Evolutionary conservation across 371 early-diverging fungal genomes (phyloP).

Genomic region (Haplosporangium sp.): DNA sequence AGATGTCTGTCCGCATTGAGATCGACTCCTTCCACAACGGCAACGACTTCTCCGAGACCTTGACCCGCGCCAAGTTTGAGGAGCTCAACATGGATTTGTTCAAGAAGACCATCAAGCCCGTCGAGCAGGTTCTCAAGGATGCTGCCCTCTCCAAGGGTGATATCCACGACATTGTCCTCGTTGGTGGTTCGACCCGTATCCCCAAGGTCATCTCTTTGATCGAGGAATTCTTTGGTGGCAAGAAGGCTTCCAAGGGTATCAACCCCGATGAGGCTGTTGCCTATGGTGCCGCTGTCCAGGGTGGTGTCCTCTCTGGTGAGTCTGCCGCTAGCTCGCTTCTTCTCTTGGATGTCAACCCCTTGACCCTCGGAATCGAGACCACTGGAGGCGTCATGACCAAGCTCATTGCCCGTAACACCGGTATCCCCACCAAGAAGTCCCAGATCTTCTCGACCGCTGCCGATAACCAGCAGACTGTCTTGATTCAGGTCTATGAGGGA

Average conservation of each 20-base stretch:
- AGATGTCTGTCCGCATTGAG: conserved; percentile 85
- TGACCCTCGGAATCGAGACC: conserved; percentile 98
- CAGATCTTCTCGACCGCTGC: conserved; percentile 99
- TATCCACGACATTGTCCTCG: conserved; percentile 98
- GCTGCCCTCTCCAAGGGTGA: conserved; percentile 88
- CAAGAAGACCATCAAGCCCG: conserved; percentile 96
- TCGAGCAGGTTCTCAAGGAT: conserved; percentile 97
- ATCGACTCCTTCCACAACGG: conserved; percentile 96
- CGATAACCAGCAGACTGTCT: conserved; percentile 97
- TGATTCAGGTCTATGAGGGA: conserved; percentile 98
- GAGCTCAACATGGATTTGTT: conserved; percentile 89
- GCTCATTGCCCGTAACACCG: conserved; percentile 97
- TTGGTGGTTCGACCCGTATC: conserved; percentile 99
- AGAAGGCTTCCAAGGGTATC: conserved; percentile 94
- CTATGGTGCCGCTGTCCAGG: conserved; percentile 99
- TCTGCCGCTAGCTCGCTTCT: conserved; percentile 61
- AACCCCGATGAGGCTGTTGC: conserved; percentile 99
- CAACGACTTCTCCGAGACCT: conserved; percentile 96
- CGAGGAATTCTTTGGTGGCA: conserved; percentile 91
- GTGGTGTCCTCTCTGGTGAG: conserved; percentile 95
- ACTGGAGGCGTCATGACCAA: conserved; percentile 97
- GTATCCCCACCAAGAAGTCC: conserved; percentile 98
- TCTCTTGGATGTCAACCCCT: conserved; percentile 97
- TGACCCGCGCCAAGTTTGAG: conserved; percentile 97
- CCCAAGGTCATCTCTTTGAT: conserved; percentile 97